phyloP scores from a whole-genome alignment of 768 basidiomycete species.

The Pulveroboletus sp. region DNA sequence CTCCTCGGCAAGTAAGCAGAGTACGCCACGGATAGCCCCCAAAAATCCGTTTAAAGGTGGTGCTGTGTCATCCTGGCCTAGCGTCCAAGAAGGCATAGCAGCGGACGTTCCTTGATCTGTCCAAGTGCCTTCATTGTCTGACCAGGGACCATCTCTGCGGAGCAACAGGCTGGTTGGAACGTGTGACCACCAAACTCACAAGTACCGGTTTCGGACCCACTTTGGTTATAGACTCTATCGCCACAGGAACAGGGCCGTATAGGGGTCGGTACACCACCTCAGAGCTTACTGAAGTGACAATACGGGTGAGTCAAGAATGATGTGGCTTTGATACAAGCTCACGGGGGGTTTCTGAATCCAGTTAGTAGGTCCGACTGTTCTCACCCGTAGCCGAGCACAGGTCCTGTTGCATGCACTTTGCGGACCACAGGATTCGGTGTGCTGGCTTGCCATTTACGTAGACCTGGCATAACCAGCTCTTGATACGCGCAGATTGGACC shows the following conservation, averaged over 20 bases:
- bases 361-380: too few relatives aligned
- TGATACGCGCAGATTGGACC: neutral
- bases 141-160: neutral
- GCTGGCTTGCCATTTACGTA: neutral
- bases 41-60: neutral
- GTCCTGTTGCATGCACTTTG: neutral
- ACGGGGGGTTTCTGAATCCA: too few relatives aligned
- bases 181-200: neutral
- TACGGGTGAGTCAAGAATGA: neutral
- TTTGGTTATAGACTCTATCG: too few relatives aligned
- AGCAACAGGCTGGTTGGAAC: neutral
- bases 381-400: neutral
- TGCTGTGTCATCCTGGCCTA: neutral
- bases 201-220: too few relatives aligned
- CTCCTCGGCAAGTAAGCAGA: neutral
- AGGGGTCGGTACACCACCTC: too few relatives aligned
- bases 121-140: neutral
- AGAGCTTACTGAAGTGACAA: neutral
- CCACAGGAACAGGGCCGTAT: too few relatives aligned
- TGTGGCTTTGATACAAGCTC: neutral
- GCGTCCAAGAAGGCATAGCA: neutral
- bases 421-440: neutral
- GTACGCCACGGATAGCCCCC: neutral
- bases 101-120: constrained; percentile 7
- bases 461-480: neutral